These are phyloP conservation scores for Clavispora santaluciae DNA, from an alignment of 805 yeast genomes.

Conservation along the genomic window DNA sequence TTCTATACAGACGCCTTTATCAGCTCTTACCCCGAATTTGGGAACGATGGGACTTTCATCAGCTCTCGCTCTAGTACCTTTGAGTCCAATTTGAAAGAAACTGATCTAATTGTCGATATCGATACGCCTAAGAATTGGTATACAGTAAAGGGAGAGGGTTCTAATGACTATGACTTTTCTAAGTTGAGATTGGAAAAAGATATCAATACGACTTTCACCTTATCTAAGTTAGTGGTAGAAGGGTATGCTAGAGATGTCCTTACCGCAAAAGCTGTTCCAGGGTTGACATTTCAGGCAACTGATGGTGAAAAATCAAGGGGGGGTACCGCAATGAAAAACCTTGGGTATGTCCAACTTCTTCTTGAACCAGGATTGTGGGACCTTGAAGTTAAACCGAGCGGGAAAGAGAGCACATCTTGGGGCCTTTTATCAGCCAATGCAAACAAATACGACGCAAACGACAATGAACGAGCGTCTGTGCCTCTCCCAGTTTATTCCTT, in stretches of 20 bases:
- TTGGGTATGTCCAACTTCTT: constrained; percentile 80
- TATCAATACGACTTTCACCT: constrained; percentile 33
- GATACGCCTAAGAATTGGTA: constrained; percentile 68
- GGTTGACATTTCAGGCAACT: constrained; percentile 43
- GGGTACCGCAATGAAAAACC: constrained; percentile 69
- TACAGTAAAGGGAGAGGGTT: constrained; percentile 46
- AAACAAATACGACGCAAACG: constrained; percentile 35
- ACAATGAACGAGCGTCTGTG: constrained; percentile 15
- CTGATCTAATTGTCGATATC: constrained; percentile 43
- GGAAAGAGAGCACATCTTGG: constrained; percentile 11
- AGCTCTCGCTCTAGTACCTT: constrained; percentile 31
- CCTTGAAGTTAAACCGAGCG: constrained; percentile 41
- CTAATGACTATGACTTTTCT: constrained; percentile 49
- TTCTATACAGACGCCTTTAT: constrained; percentile 50
- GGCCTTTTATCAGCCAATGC: constrained; percentile 36
- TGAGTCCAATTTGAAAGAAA: neutral
- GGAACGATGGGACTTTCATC: constrained; percentile 16
- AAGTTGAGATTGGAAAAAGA: constrained; percentile 48
- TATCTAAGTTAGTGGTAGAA: constrained; percentile 59
- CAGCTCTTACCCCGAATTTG: constrained; percentile 25
- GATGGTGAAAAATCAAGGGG: constrained; percentile 31
- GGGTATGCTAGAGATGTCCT: constrained; percentile 56
- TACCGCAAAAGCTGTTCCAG: constrained; percentile 41
- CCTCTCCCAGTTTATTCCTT: constrained; percentile 38
- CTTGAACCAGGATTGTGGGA: constrained; percentile 69